Evolutionary conservation across 345 rosid genomes (phyloP).

Genomic region (Eucalyptus marginata): DNA sequence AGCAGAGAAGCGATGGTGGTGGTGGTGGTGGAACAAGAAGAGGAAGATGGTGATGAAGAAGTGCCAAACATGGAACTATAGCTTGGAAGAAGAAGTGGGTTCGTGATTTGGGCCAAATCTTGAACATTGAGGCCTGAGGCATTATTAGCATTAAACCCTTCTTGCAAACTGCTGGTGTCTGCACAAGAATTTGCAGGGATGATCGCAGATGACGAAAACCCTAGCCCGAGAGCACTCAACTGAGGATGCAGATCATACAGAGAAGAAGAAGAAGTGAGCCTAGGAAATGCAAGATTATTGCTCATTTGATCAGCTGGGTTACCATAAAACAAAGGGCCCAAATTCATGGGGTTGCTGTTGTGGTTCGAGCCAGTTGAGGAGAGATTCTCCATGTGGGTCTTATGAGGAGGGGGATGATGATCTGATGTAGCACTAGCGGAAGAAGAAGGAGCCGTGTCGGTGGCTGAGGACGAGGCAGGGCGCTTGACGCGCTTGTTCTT

Average conservation of each 20-base stretch:
- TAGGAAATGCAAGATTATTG: slow-evolving; percentile 22
- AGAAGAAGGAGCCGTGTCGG: slow-evolving; percentile 1
- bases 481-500: slow-evolving; percentile 37
- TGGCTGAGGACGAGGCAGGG: slow-evolving; percentile 2
- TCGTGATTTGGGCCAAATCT: not conserved
- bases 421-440: not conserved
- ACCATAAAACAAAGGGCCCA: slow-evolving; percentile 51
- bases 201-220: slow-evolving; percentile 40
- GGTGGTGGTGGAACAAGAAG: slow-evolving; percentile 12
- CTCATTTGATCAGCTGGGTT: slow-evolving; percentile 24
- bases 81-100: not conserved
- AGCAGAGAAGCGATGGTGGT: slow-evolving; percentile 29
- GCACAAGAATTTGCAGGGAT: not conserved
- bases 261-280: slow-evolving; percentile 30
- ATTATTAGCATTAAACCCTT: slow-evolving; percentile 8
- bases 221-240: slow-evolving; percentile 42
- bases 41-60: slow-evolving; percentile 17
- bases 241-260: slow-evolving; percentile 33
- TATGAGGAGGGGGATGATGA: slow-evolving; percentile 13
- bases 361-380: not conserved
- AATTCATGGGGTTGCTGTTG: not conserved
- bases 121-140: not conserved
- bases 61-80: not conserved
- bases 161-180: not conserved
- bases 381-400: slow-evolving; percentile 4